phyloP scores from a whole-genome alignment of 1,284 basidiomycete species.

The Sutorius eximius region DNA sequence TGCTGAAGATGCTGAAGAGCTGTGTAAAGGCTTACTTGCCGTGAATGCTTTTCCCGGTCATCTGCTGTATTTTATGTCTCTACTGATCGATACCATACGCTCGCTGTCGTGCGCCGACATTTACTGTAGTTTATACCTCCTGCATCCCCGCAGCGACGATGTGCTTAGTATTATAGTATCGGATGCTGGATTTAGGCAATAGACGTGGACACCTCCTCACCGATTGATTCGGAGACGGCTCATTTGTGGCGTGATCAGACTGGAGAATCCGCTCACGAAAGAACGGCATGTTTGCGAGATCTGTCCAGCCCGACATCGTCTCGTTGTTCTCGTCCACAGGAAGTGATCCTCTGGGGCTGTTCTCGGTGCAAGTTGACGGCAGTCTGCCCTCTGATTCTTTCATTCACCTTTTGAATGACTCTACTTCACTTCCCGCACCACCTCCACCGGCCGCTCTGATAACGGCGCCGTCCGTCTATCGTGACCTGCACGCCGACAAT shows the following conservation, averaged over 20 bases:
- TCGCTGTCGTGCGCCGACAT: not conserved
- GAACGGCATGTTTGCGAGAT: constrained; percentile 49
- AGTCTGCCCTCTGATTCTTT: constrained; percentile 62
- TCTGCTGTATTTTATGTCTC: constrained; percentile 21
- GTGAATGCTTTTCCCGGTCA: constrained; percentile 9
- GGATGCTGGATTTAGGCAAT: constrained; percentile 12
- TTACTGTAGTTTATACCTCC: constrained; percentile 16
- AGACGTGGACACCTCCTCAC: not conserved
- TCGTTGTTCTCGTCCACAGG: constrained; percentile 81
- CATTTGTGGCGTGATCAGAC: constrained; percentile 21
- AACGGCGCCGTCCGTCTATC: constrained; percentile 34
- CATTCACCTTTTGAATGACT: constrained; percentile 64
- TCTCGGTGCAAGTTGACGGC: constrained; percentile 51
- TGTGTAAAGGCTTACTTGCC: constrained; percentile 25
- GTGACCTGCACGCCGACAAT: constrained; percentile 25
- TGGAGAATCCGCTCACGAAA: constrained; percentile 18
- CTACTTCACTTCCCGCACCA: constrained; percentile 52
- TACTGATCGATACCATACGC: constrained; percentile 15
- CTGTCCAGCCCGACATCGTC: constrained; percentile 63
- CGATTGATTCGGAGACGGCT: constrained; percentile 13
- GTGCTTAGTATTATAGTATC: constrained; percentile 11
- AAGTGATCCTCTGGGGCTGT: constrained; percentile 62
- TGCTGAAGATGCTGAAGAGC: constrained; percentile 55
- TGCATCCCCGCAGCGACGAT: constrained; percentile 2
- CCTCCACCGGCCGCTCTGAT: constrained; percentile 47